Percentiles rank a stretch among this genome's conserved stretches.
Evolutionary conservation across 2,329 filamentous ascomycete species (phyloP).

Genomic region (Monilinia aucupariae): DNA sequence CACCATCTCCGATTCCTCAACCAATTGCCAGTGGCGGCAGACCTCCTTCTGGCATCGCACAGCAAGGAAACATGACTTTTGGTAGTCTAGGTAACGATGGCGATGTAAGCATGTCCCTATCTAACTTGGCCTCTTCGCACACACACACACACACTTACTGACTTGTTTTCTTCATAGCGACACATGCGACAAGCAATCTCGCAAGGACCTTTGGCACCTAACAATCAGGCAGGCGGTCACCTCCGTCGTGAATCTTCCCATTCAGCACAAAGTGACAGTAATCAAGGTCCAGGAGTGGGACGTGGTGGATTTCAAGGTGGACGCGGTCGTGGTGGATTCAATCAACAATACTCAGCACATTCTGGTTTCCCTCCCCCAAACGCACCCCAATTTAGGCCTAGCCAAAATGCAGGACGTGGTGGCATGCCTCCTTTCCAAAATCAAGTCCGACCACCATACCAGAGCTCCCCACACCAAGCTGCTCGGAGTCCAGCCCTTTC

Average conservation of each 20-base stretch:
- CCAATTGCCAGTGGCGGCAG: constrained; percentile 66
- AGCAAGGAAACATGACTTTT: constrained; percentile 68
- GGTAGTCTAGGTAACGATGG: constrained; percentile 78
- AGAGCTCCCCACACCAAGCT: constrained; percentile 61
- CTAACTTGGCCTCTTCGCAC: constrained; percentile 20
- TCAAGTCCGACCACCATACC: constrained; percentile 45
- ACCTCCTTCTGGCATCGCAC: constrained; percentile 70
- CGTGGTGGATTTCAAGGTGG: constrained; percentile 52
- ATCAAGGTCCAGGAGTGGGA: constrained; percentile 45
- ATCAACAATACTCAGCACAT: constrained; percentile 45
- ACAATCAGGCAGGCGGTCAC: constrained; percentile 62
- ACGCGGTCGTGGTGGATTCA: constrained; percentile 54
- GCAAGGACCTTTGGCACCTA: constrained; percentile 55
- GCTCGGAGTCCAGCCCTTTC: constrained; percentile 61
- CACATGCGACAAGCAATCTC: constrained; percentile 64
- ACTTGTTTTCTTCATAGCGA: constrained; percentile 42
- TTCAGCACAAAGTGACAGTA: constrained; percentile 69
- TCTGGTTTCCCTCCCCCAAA: constrained; percentile 46
- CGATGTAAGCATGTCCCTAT: constrained; percentile 56
- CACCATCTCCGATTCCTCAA: constrained; percentile 89
- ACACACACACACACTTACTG: constrained; percentile 27
- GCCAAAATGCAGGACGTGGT: constrained; percentile 44
- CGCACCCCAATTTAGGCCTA: constrained; percentile 30
- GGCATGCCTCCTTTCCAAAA: constrained; percentile 45
- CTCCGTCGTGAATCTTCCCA: constrained; percentile 82